Evolutionary conservation across 768 basidiomycete genomes (phyloP).

Genomic region (Auriscalpium microsporum): DNA sequence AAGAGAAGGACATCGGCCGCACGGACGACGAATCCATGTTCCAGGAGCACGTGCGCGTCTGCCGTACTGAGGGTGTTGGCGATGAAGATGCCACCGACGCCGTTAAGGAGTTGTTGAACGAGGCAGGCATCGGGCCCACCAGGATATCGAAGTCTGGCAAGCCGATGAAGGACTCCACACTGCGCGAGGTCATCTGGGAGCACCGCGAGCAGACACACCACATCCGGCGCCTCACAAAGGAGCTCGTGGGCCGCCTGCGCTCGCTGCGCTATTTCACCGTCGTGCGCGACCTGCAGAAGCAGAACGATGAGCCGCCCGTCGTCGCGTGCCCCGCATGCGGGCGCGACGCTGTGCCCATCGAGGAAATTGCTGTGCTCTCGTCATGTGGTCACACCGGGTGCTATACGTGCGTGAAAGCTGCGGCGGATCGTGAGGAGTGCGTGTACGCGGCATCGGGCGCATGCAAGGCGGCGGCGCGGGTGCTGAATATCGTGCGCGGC

Average conservation of each 20-base stretch:
- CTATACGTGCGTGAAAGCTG: slow-evolving; percentile 56
- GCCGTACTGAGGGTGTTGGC: slow-evolving; percentile 61
- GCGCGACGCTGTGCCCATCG: slow-evolving; percentile 44
- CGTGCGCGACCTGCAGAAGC: slow-evolving; percentile 81
- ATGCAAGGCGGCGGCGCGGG: slow-evolving; percentile 74
- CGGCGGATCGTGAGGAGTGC: slow-evolving; percentile 75
- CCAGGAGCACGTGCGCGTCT: slow-evolving; percentile 66
- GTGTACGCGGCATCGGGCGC: slow-evolving; percentile 59
- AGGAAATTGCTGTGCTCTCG: slow-evolving; percentile 76
- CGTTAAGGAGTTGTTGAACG: slow-evolving; percentile 48
- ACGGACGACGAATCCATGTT: slow-evolving; percentile 68
- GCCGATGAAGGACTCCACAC: slow-evolving; percentile 42
- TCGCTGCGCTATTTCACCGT: slow-evolving; percentile 89
- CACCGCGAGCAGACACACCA: slow-evolving; percentile 84
- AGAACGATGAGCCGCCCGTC: slow-evolving; percentile 48
- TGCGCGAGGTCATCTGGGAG: slow-evolving; percentile 67
- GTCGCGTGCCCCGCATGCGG: slow-evolving; percentile 59
- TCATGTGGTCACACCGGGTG: slow-evolving; percentile 92
- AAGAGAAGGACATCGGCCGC: slow-evolving; percentile 57
- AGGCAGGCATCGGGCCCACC: slow-evolving; percentile 41
- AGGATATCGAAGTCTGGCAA: slow-evolving; percentile 7
- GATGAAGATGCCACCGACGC: slow-evolving; percentile 69
- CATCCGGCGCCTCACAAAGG: slow-evolving; percentile 76
- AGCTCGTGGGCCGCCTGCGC: slow-evolving; percentile 82
- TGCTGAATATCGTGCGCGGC: slow-evolving; percentile 75